These are phyloP conservation scores for Talaromyces nanjingensis DNA, from an alignment of 495 filamentous ascomycete species.

Conservation along the genomic window DNA sequence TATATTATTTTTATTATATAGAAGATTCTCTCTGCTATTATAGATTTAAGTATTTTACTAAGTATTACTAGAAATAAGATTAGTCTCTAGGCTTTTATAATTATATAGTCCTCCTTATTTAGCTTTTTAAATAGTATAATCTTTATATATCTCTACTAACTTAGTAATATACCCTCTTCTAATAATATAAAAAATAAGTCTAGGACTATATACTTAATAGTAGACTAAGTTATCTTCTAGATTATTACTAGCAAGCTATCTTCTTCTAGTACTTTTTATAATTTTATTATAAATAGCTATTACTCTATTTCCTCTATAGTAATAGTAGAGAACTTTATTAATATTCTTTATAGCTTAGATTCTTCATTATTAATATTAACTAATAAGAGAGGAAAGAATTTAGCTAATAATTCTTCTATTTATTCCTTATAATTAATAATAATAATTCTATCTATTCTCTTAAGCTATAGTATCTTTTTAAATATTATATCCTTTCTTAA, in stretches of 20 bases:
- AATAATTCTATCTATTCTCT: conserved; percentile 14
- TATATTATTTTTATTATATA: conserved; percentile 19
- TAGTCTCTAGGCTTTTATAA: conserved; percentile 14
- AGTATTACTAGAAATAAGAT: conserved; percentile 20
- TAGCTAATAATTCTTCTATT: conserved; percentile 13
- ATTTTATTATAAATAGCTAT: conserved; percentile 5
- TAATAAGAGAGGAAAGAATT: conserved; percentile 23
- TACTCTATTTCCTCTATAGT: neutral
- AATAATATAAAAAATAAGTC: conserved; percentile 14
- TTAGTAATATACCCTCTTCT: conserved; percentile 15
- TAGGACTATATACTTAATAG: conserved; percentile 20
- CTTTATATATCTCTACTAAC: conserved; percentile 17
- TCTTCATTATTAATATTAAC: conserved; percentile 7
- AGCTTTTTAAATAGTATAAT: conserved; percentile 24
- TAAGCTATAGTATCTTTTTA: conserved; percentile 11
- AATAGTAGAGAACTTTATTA: conserved; percentile 13
- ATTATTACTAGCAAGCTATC: conserved; percentile 22
- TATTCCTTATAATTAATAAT: conserved; percentile 16
- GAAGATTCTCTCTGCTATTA: conserved; percentile 23
- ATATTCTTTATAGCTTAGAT: conserved; percentile 15
- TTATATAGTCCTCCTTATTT: conserved; percentile 14
- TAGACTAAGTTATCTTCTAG: conserved; percentile 16
- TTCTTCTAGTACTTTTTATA: conserved; percentile 17
- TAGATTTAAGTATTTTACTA: conserved; percentile 21
- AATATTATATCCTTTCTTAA: neutral